Conservation (phyloP, 2,329 filamentous ascomycete species). For the Thelonectria rubi region DNA sequence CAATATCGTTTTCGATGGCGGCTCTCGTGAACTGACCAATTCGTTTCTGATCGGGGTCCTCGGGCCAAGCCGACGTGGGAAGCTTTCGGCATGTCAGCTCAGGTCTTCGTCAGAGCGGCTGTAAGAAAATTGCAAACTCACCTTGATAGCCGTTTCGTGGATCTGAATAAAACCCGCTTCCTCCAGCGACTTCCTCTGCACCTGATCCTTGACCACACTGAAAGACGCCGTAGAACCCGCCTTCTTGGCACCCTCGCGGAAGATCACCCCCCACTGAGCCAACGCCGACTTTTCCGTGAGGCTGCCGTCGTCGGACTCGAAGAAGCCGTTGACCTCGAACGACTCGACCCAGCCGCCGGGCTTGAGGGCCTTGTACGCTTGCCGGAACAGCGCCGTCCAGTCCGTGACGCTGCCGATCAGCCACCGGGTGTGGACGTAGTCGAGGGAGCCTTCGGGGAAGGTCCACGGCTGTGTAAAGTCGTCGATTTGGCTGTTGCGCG, state of each 20-base stretch:
- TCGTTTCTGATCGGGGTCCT: conserved; percentile 45
- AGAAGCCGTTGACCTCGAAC: not conserved
- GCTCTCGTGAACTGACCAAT: conserved; percentile 48
- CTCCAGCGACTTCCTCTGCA: not conserved
- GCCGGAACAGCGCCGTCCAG: not conserved
- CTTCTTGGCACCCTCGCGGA: not conserved
- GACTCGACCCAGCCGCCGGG: not conserved
- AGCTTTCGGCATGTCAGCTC: conserved; percentile 33
- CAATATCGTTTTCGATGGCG: conserved; percentile 46
- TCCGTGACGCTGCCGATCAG: not conserved
- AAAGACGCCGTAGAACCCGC: not conserved
- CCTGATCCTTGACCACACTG: not conserved
- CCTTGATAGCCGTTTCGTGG: not conserved
- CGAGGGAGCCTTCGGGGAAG: not conserved
- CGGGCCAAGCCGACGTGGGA: conserved; percentile 54
- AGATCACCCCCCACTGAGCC: not conserved
- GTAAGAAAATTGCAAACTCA: too few relatives aligned
- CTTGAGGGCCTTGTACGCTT: not conserved
- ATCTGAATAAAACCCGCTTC: not conserved
- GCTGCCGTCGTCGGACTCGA: not conserved
- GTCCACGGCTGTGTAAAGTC: not conserved
- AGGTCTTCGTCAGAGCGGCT: too few relatives aligned
- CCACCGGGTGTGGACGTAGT: not conserved
- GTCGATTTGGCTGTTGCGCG: not conserved
- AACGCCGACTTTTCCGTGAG: not conserved